These are phyloP conservation scores for Colletotrichum tabaci DNA, from an alignment of 2,329 filamentous ascomycete species.

Conservation along the genomic window DNA sequence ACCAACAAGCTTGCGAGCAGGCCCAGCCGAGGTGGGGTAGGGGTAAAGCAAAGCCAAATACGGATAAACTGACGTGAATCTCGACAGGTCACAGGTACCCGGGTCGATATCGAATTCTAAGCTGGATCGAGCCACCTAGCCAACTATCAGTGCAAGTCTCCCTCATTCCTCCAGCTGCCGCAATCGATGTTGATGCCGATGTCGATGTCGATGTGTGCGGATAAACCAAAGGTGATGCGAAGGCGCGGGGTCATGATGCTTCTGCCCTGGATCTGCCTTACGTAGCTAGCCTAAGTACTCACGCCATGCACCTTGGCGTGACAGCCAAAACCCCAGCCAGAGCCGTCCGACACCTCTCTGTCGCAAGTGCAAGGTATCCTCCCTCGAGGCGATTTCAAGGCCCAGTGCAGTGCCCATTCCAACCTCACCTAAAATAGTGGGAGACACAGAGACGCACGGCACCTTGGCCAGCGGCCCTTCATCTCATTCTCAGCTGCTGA, in stretches of 20 bases:
- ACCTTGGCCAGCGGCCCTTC: slow-evolving; percentile 10
- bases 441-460: slow-evolving; percentile 6
- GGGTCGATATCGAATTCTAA: slow-evolving; percentile 5
- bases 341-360: background rate
- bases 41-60: slow-evolving; percentile 15
- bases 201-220: background rate
- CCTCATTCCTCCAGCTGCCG: background rate
- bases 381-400: background rate
- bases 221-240: slow-evolving; percentile 4
- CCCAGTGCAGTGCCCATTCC: slow-evolving; percentile 8
- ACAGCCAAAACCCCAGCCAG: background rate
- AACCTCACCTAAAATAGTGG: slow-evolving; percentile 27
- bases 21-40: slow-evolving; percentile 41
- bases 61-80: slow-evolving; percentile 35
- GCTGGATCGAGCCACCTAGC: background rate
- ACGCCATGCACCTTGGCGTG: background rate
- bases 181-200: background rate
- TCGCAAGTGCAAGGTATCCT: background rate
- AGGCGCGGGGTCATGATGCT: slow-evolving; percentile 6
- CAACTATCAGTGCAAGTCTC: background rate
- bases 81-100: slow-evolving; percentile 25
- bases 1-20: slow-evolving; percentile 2
- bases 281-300: background rate
- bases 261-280: background rate
- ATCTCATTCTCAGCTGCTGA: slow-evolving; percentile 3